These are phyloP conservation scores for Rhytidiadelphus loreus DNA, from an alignment of 225 moss, liverwort and hornwort species.

Conservation along the genomic window DNA sequence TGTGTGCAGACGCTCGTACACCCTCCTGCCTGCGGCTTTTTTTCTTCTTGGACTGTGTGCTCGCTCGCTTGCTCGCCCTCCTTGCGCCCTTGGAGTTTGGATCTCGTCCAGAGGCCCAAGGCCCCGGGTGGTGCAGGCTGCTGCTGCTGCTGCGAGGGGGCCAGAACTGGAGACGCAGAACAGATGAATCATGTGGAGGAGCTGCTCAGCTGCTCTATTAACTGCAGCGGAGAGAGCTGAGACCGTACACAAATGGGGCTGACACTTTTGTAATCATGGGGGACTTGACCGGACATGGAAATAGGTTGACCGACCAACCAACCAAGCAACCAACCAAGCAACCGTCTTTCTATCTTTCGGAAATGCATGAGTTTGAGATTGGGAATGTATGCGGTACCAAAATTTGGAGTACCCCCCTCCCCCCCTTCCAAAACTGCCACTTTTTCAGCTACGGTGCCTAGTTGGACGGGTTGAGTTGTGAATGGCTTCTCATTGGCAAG, in stretches of 20 bases:
- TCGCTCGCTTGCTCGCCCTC: neutral
- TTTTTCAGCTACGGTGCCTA: no score
- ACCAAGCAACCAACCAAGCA: neutral
- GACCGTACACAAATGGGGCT: neutral
- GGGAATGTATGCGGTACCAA: no score
- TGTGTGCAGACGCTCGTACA: neutral
- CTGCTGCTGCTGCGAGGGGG: neutral
- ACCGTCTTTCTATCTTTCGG: neutral
- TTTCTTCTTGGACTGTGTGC: neutral
- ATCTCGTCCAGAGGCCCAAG: neutral
- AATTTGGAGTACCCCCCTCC: no score
- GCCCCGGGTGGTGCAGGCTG: no score
- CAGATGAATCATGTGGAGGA: neutral
- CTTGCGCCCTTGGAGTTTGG: neutral
- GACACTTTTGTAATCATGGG: neutral
- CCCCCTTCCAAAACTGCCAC: no score
- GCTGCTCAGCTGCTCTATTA: neutral
- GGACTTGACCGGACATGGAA: neutral
- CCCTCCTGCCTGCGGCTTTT: neutral
- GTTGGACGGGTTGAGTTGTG: fast-evolving
- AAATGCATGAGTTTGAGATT: no score
- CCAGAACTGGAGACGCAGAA: no score
- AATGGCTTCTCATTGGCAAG: no score
- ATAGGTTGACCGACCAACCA: neutral
- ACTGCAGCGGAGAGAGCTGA: neutral